These are phyloP conservation scores for Lupinus albus DNA, from an alignment of 306 rosid species.

Conservation along the genomic window DNA sequence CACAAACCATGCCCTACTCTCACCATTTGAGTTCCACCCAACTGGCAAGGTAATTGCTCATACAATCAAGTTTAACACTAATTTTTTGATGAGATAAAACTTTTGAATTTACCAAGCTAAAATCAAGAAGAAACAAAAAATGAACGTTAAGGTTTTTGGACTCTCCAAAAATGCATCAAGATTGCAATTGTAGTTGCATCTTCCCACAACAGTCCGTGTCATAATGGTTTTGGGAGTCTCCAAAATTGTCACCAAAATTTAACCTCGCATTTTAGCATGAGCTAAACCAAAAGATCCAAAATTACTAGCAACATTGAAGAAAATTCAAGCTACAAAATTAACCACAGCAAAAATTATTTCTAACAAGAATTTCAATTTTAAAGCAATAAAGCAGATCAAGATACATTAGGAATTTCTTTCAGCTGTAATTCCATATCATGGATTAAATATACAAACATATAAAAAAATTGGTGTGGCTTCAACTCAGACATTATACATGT, in stretches of 20 bases:
- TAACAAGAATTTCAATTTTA: not conserved
- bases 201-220: no score
- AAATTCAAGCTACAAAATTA: not conserved
- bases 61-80: not conserved
- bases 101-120: not conserved
- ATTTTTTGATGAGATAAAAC: not conserved
- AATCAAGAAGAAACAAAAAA: not conserved
- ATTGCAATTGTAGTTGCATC: no score
- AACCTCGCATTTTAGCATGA: not conserved
- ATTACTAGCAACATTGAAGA: slow-evolving; percentile 17
- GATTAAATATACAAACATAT: slow-evolving; percentile 13
- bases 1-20: slow-evolving; percentile 2
- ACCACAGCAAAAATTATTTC: not conserved
- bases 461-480: not conserved
- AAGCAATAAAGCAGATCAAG: not conserved
- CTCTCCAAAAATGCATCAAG: no score
- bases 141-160: no score
- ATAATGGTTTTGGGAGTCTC: no score
- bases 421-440: slow-evolving; percentile 34
- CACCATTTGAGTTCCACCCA: slow-evolving; percentile 10
- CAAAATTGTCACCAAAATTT: no score
- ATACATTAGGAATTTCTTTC: not conserved
- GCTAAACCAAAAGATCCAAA: slow-evolving; percentile 10
- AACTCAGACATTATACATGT: no score
- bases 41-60: no score